Evolutionary conservation across 1,284 basidiomycete genomes (phyloP).

Genomic region (Tilletiaria anomala): DNA sequence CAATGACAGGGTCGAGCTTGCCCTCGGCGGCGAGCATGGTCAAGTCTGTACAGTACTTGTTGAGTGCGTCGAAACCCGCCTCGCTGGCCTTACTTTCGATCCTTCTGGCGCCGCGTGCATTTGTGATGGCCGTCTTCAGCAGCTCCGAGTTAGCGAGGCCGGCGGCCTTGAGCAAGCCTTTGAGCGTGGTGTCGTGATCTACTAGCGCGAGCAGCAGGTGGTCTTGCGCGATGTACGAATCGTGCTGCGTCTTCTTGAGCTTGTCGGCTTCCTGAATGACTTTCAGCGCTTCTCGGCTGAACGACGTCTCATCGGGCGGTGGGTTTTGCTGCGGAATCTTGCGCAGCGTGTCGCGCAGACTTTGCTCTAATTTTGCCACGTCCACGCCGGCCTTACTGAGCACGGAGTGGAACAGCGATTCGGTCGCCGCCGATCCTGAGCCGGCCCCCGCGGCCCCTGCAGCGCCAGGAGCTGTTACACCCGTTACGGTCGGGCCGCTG

Average conservation of each 20-base stretch:
- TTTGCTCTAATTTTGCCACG: constrained; percentile 37
- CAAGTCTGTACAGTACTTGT: constrained; percentile 41
- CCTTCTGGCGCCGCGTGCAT: constrained; percentile 62
- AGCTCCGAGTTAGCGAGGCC: constrained; percentile 54
- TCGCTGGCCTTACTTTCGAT: constrained; percentile 62
- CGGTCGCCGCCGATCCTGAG: constrained; percentile 29
- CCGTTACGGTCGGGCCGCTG: too few relatives aligned
- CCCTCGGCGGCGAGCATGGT: constrained; percentile 48
- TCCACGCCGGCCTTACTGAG: constrained; percentile 65
- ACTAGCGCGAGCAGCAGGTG: constrained; percentile 60
- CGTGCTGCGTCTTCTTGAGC: constrained; percentile 47
- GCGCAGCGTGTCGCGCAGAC: constrained; percentile 21
- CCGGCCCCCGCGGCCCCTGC: neutral
- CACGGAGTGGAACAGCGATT: constrained; percentile 58
- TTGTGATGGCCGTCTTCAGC: constrained; percentile 64
- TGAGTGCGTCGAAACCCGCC: constrained; percentile 37
- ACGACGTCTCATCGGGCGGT: constrained; percentile 28
- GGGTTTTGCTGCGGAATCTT: constrained; percentile 36
- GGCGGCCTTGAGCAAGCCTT: constrained; percentile 57
- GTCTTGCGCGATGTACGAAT: constrained; percentile 85
- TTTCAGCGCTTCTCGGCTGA: constrained; percentile 22
- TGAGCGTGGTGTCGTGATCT: constrained; percentile 53
- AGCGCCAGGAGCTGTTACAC: too few relatives aligned
- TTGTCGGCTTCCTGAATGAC: constrained; percentile 28
- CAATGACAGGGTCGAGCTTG: constrained; percentile 50